Base-by-base conservation (phyloP, 2,329 filamentous ascomycete genomes). In the Aspergillus sojae region DNA sequence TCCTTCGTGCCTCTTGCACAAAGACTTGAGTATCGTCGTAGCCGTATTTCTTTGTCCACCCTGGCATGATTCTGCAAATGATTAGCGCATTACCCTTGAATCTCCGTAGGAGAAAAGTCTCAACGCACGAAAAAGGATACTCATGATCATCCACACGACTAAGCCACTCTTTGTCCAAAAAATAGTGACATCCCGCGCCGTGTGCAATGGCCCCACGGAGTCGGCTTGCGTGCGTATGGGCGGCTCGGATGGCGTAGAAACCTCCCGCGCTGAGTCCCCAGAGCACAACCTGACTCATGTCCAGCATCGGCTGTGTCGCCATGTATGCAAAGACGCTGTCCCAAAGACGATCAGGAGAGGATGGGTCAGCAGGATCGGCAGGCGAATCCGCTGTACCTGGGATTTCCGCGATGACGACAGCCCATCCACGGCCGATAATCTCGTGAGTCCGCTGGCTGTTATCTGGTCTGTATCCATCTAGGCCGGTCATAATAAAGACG, bases 301-400 rank as follows among this genome's bases (percentile, higher is more conserved):
- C 84, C 69, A 90, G 87, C 34, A 79, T 71, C 1, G 79, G 76
- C 57, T 85, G 77, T 3, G 72, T 62, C 2, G 72, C 77, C 81
- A 89, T 84, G 84, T 88, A 91, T 39, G 83, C 83, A 4, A 91
- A 75, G 34, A 91, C 77, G 64, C 85, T 88, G 34, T 82, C 82
- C 84, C 87, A 89, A 45, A 91, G 75, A 2, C 89, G 81, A 70
- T 91, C 89, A 0, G 86, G 80, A 1, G 83, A 83, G 4, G 77
- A 74, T 0, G 89, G 85, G 71, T 91, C 89, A 0, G 81, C 79
- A 34, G 86, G 80, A 65, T 89, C 86, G 0, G 88, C 86, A 0
- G 89, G 89, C 63, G 85, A 90, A 72, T 91, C 89, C 5, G 87
- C 89, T 2, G 88, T 90, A 0, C 88, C 88, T 0, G 88, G 88